Evolutionary conservation across 2,329 filamentous ascomycete genomes (phyloP).

Genomic region (Ophiostoma tasmaniense): DNA sequence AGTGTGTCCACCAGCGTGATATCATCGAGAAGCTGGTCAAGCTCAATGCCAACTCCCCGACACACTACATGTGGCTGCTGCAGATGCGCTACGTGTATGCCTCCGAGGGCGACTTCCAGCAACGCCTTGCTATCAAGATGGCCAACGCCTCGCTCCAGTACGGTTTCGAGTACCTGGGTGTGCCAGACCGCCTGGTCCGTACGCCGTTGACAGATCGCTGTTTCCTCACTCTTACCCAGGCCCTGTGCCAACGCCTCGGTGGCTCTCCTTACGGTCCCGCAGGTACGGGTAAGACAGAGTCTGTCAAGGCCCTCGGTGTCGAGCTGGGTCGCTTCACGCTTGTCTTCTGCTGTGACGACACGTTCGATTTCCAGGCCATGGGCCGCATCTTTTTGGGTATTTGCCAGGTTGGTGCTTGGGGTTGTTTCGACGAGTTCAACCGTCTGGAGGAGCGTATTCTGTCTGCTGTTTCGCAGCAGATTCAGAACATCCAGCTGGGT

Average conservation of each 20-base stretch:
- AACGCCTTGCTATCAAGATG: constrained; percentile 87
- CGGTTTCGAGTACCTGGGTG: constrained; percentile 95
- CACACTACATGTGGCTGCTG: constrained; percentile 85
- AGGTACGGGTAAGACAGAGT: constrained; percentile 97
- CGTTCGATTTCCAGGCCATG: constrained; percentile 99
- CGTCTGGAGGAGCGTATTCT: constrained; percentile 95
- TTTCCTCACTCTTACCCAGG: constrained; percentile 95
- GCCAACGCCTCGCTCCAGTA: constrained; percentile 93
- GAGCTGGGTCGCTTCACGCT: constrained; percentile 96
- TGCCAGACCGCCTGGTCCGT: constrained; percentile 89
- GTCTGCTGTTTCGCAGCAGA: constrained; percentile 96
- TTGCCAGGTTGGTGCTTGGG: constrained; percentile 97
- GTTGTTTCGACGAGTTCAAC: constrained; percentile 99
- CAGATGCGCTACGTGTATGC: constrained; percentile 96
- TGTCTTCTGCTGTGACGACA: constrained; percentile 99
- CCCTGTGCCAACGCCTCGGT: constrained; percentile 86
- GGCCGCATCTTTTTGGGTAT: constrained; percentile 98
- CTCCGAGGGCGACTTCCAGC: constrained; percentile 68
- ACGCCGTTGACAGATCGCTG: constrained; percentile 96
- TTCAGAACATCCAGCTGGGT: constrained; percentile 97
- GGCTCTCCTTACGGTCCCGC: constrained; percentile 96
- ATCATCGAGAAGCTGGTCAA: constrained; percentile 78
- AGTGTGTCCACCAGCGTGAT: constrained; percentile 96
- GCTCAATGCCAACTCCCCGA: constrained; percentile 62
- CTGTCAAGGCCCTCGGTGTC: constrained; percentile 93